A percentile compares a stretch with the other conserved stretches of the same genome.
Conservation (phyloP, 148 eudicot genomes). For the Cornus kousa region DNA sequence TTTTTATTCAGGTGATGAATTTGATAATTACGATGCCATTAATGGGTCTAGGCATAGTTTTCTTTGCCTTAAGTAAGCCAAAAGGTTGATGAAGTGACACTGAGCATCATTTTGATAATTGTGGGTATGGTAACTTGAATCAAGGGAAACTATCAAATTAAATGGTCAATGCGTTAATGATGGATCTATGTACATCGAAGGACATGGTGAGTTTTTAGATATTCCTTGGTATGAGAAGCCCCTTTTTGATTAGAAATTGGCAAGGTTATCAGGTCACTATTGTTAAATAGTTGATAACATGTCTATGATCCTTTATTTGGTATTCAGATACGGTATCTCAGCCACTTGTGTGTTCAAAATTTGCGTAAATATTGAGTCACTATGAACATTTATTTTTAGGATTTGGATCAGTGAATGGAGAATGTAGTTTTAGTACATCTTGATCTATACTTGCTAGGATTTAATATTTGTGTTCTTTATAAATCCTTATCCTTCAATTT, state of each 20-base stretch:
- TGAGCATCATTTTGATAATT: background rate
- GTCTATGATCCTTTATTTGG: background rate
- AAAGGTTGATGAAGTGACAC: too few relatives aligned
- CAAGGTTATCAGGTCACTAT: background rate
- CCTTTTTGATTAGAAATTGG: background rate
- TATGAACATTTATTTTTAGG: background rate
- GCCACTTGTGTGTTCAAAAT: background rate
- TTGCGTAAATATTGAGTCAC: background rate
- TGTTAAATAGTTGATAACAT: background rate
- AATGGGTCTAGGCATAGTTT: background rate
- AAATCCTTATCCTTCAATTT: background rate
- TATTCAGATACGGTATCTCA: background rate
- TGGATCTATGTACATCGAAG: background rate
- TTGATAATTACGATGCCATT: background rate
- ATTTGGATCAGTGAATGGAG: background rate
- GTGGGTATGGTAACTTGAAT: background rate
- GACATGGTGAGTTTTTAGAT: background rate
- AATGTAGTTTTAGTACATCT: background rate
- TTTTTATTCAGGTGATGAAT: background rate
- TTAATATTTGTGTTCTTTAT: background rate
- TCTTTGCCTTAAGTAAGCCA: background rate
- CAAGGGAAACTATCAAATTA: background rate
- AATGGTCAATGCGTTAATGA: background rate
- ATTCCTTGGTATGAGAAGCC: background rate
- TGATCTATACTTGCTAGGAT: background rate